Conservation (phyloP, 768 basidiomycete species). For the Lactarius tabidus region DNA sequence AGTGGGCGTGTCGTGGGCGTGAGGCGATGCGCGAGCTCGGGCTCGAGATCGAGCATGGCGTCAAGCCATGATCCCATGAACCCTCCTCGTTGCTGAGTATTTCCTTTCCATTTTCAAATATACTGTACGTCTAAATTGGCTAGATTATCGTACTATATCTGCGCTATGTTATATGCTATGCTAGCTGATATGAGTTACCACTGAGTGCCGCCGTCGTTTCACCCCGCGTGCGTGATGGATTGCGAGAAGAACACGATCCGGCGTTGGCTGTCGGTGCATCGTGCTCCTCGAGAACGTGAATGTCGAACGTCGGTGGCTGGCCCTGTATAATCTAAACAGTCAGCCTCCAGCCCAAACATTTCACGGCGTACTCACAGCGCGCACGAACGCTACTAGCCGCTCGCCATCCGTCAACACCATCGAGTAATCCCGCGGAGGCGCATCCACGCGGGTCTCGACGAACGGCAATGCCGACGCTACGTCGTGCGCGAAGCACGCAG, state of each 20-base stretch:
- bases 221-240: background rate
- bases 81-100: background rate
- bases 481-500: conserved; percentile 3
- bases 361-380: background rate
- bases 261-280: background rate
- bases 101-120: background rate
- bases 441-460: conserved; percentile 9
- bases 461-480: conserved; percentile 9
- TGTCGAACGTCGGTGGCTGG: conserved; percentile 4
- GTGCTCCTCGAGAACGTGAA: conserved; percentile 9
- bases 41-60: conserved; percentile 45
- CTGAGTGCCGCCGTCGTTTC: background rate
- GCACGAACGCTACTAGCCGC: conserved; percentile 10
- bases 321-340: background rate
- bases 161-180: background rate
- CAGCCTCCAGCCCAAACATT: background rate
- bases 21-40: conserved; percentile 45
- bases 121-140: background rate
- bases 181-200: conserved; percentile 1
- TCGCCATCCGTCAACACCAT: conserved; percentile 18
- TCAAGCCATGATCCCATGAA: conserved; percentile 2
- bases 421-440: background rate
- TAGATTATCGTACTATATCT: background rate
- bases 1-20: conserved; percentile 54
- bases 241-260: background rate